Conservation (phyloP, 768 basidiomycete genomes). For the Coprinellus aureogranulatus region DNA sequence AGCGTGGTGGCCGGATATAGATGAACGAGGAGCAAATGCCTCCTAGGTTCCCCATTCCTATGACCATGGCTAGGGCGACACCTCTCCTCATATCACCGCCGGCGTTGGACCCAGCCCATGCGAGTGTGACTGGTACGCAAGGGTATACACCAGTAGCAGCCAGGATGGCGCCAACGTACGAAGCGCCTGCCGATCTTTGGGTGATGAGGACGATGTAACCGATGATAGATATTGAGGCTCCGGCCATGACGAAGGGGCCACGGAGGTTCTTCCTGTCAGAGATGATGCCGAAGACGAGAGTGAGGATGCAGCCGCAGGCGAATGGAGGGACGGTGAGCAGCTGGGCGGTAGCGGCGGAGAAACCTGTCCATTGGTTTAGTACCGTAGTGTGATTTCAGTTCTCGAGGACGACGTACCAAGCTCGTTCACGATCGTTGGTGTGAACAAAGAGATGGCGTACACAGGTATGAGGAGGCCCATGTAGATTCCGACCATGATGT, state of each 20-base stretch:
- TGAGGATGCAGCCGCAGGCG: conserved; percentile 42
- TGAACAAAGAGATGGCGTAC: conserved; percentile 44
- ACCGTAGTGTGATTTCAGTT: too few relatives aligned
- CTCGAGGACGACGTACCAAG: conserved; percentile 30
- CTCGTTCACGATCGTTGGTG: conserved; percentile 48
- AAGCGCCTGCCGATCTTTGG: conserved; percentile 28
- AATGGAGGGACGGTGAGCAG: conserved; percentile 52
- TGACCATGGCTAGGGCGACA: conserved; percentile 50
- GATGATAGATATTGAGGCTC: conserved; percentile 41
- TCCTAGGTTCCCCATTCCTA: conserved; percentile 58
- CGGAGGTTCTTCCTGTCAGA: conserved; percentile 41
- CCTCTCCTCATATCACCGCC: conserved; percentile 55
- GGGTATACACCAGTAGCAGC: conserved; percentile 54
- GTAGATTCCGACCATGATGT: conserved; percentile 37
- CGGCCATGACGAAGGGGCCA: conserved; percentile 47
- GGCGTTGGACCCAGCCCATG: conserved; percentile 55
- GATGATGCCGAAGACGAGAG: conserved; percentile 36
- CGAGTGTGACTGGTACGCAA: conserved; percentile 42
- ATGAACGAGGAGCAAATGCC: conserved; percentile 42
- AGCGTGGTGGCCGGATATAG: conserved; percentile 35
- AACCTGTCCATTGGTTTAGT: conserved; percentile 28
- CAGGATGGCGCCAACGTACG: conserved; percentile 47
- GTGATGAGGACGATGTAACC: conserved; percentile 53
- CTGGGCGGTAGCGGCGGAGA: conserved; percentile 46
- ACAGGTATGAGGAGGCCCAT: conserved; percentile 39